These are phyloP conservation scores for Morella rubra DNA, from an alignment of 306 rosid genomes.

Conservation along the genomic window DNA sequence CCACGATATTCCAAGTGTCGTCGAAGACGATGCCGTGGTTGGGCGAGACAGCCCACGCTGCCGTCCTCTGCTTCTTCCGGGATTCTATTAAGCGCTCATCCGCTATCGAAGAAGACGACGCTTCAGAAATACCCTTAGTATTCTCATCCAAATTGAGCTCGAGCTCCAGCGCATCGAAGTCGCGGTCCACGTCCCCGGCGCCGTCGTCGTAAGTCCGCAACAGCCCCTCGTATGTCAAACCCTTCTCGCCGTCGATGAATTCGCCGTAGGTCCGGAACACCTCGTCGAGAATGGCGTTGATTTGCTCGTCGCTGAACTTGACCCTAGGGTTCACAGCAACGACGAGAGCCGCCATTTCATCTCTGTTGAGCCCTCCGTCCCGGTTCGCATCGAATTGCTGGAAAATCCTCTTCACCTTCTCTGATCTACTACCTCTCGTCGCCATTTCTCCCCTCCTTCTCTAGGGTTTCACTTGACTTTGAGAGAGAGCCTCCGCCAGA, in stretches of 20 bases:
- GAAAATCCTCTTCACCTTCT: slow-evolving; percentile 90
- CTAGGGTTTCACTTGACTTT: background rate
- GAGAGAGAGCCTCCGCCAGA: background rate
- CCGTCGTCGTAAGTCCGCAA: slow-evolving; percentile 95
- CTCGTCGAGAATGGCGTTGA: slow-evolving; percentile 95
- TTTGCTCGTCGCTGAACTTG: slow-evolving; percentile 95
- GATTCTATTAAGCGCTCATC: slow-evolving; percentile 75
- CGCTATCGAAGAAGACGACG: slow-evolving; percentile 75
- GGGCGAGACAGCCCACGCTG: slow-evolving; percentile 96
- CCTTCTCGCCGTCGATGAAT: slow-evolving; percentile 83
- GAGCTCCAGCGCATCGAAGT: slow-evolving; percentile 86
- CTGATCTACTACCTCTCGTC: slow-evolving; percentile 96
- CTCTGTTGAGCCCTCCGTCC: slow-evolving; percentile 87
- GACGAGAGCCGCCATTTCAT: slow-evolving; percentile 92
- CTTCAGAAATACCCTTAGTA: slow-evolving; percentile 52
- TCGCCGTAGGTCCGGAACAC: slow-evolving; percentile 87
- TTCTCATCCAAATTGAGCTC: slow-evolving; percentile 60
- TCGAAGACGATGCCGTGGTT: slow-evolving; percentile 94
- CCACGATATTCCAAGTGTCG: slow-evolving; percentile 96
- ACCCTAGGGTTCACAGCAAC: slow-evolving; percentile 99
- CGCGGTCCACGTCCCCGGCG: slow-evolving; percentile 96
- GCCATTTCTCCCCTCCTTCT: slow-evolving; percentile 50
- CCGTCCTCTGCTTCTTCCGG: slow-evolving; percentile 97
- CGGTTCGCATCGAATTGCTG: slow-evolving; percentile 76
- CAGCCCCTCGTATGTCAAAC: slow-evolving; percentile 86